Base-by-base conservation (phyloP, 2,329 filamentous ascomycete genomes). In the Fusarium camptoceras region DNA sequence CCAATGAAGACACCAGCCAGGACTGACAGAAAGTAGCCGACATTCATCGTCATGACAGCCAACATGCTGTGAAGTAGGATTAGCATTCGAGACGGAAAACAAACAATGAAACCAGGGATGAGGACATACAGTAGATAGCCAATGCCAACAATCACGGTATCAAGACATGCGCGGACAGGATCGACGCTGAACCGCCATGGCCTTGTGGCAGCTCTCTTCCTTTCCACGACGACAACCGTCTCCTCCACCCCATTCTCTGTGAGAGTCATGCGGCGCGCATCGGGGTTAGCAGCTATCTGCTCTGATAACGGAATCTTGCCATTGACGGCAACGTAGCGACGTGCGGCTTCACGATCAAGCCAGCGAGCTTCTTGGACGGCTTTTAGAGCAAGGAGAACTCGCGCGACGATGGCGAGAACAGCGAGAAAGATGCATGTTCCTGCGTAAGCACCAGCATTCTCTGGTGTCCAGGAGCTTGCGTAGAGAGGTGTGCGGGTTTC, bases 361-460 rank as follows among this genome's bases (percentile, higher is more conserved):
- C 93, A 97, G 46, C 84, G 82, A 71, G 83, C 77, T 80, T 87
- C 88, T 78, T 82, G 86, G 80, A 83, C 89, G 81, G 82, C 88
- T 78, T 93, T 94, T 74, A 88, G 83, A 5, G 94, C 94, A 53
- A 95, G 82, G 18, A 97, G 84, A 22, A 84, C 81, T 55, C 94
- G 92, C 76, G 91, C 89, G 59, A 91, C 76, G 65, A 90, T 84
- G 64, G 90, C 90, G 54, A 98, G 89, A 46, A 92, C 73, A 77
- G 97, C 90, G 63, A 98, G 87, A 82, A 98, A 98, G 79, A 98
- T 92, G 83, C 95, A 97, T 28, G 94, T 97, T 59, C 89, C 95
- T 3, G 93, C 94, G 80, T 98, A 98, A 64, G 86, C 83, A 73
- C 91, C 93, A 8, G 86, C 83, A 37, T 83, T 90, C 28, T 77